Percentiles rank a stretch among this genome's conserved stretches.
Evolutionary conservation across 805 yeast genomes (phyloP).

Genomic region (Spathaspora girioi): DNA sequence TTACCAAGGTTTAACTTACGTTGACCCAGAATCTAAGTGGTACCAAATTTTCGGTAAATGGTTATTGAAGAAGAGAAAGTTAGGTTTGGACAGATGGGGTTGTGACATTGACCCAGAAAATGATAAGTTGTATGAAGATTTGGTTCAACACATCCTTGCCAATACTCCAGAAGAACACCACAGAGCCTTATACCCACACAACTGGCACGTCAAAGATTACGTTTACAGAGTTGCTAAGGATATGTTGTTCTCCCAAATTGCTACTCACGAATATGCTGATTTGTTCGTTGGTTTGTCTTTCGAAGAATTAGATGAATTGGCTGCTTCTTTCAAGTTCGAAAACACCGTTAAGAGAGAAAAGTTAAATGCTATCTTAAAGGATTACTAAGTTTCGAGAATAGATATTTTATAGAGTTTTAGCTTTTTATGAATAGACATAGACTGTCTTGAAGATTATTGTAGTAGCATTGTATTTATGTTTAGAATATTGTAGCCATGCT

Average conservation of each 20-base stretch:
- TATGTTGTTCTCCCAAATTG: constrained; percentile 40
- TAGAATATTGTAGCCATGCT: no score
- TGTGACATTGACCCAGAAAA: constrained; percentile 40
- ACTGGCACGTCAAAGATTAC: constrained; percentile 36
- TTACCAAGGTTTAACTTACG: constrained; percentile 47
- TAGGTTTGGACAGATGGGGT: constrained; percentile 52
- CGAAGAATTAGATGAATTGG: constrained; percentile 48
- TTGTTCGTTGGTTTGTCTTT: constrained; percentile 36
- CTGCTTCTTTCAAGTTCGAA: constrained; percentile 49
- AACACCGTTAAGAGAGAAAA: constrained; percentile 40
- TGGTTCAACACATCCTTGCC: constrained; percentile 33
- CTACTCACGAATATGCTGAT: constrained; percentile 45
- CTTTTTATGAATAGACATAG: neutral
- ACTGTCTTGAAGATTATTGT: neutral
- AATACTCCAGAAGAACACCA: constrained; percentile 40
- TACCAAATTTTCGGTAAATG: constrained; percentile 39
- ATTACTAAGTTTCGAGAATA: constrained; percentile 12
- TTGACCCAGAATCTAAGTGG: constrained; percentile 42
- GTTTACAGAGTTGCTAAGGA: constrained; percentile 40
- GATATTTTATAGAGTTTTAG: neutral
- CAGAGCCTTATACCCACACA: constrained; percentile 37
- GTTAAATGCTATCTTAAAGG: constrained; percentile 31
- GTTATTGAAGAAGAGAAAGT: constrained; percentile 37
- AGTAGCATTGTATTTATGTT: neutral
- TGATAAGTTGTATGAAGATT: constrained; percentile 31